Conservation (phyloP, 2,329 filamentous ascomycete genomes). For the Botrytis cinerea region DNA sequence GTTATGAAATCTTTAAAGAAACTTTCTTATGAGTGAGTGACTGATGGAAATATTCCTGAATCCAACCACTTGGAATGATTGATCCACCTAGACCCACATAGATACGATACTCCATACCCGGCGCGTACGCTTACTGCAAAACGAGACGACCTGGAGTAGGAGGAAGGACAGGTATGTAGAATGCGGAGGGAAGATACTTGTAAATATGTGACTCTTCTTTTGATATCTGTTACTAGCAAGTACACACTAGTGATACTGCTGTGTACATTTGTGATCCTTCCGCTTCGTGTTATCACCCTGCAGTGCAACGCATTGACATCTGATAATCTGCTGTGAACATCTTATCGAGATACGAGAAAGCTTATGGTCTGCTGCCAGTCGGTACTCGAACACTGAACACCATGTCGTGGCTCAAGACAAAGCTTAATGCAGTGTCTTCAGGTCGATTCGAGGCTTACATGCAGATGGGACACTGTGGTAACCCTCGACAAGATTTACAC, state of each 20-base stretch:
- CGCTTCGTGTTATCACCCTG: neutral
- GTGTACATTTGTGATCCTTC: neutral
- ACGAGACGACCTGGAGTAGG: neutral
- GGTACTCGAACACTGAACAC: neutral
- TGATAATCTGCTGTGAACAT: neutral
- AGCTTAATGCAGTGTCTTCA: neutral
- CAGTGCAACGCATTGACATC: neutral
- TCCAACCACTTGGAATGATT: neutral
- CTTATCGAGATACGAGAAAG: neutral
- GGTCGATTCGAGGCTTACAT: neutral
- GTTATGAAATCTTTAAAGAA: neutral
- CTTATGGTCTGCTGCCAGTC: neutral
- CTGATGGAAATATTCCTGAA: neutral
- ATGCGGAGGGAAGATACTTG: neutral
- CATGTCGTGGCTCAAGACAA: neutral
- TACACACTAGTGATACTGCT: neutral
- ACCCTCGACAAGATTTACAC: neutral
- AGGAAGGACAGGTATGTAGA: neutral
- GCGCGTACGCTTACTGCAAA: neutral
- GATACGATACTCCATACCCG: neutral
- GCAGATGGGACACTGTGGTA: neutral
- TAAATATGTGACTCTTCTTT: neutral
- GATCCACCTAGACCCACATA: conserved; percentile 8
- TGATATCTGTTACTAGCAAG: neutral
- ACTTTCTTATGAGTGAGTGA: neutral